A percentile compares a stretch with the other conserved stretches of the same genome.
These are phyloP conservation scores for Chlamydomonas asymmetrica DNA, from an alignment of 139 green algal genomes.

Conservation along the genomic window DNA sequence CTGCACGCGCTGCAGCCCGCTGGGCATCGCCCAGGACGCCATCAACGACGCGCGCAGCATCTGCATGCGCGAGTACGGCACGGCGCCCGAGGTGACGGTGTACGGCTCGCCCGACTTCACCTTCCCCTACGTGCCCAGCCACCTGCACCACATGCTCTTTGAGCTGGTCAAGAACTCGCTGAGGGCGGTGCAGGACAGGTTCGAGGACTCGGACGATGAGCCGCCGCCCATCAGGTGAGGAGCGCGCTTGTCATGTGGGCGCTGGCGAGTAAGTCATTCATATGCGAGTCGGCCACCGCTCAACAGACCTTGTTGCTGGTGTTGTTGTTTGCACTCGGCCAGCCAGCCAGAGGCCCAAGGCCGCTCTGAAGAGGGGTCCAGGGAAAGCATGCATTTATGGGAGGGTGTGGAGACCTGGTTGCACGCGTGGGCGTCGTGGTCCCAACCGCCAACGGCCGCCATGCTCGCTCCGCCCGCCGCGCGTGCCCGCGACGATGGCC, in stretches of 20 bases:
- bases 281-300: no score
- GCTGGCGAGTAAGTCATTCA: no score
- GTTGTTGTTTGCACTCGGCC: no score
- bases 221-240: constrained; percentile 77
- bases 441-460: no score
- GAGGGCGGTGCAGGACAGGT: constrained; percentile 89
- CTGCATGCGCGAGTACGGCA: constrained; percentile 82
- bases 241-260: no score
- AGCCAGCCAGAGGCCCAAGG: no score
- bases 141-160: constrained; percentile 98
- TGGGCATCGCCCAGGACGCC: constrained; percentile 77
- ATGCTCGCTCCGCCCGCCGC: no score
- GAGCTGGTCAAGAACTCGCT: constrained; percentile 95
- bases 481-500: no score
- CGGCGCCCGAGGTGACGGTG: constrained; percentile 68
- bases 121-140: constrained; percentile 95
- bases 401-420: not conserved
- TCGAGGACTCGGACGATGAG: constrained; percentile 72
- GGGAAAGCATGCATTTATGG: not conserved
- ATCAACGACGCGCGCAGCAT: constrained; percentile 92
- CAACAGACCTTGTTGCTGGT: no score
- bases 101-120: constrained; percentile 89
- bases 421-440: no score
- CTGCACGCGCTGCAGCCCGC: constrained; percentile 79
- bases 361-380: not conserved